phyloP scores from a whole-genome alignment of 805 yeast species.

The Sugiyamaella marilandica region DNA sequence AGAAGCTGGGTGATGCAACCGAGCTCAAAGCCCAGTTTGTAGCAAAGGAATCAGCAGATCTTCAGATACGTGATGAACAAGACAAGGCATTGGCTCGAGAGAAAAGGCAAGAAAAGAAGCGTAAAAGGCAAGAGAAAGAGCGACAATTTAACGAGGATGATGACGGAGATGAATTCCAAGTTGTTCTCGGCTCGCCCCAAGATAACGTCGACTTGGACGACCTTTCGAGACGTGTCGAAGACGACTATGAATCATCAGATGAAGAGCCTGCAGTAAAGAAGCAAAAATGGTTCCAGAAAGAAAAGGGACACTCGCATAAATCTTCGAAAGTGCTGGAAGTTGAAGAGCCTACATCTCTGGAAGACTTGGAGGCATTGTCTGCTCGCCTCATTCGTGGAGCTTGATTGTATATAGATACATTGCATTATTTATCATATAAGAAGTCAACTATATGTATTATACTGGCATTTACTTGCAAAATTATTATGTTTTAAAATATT shows the following conservation, averaged over 20 bases:
- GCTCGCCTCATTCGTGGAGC: slow-evolving; percentile 13
- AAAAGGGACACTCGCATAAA: slow-evolving; percentile 28
- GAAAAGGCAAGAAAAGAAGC: slow-evolving; percentile 81
- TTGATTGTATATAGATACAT: slow-evolving; percentile 3
- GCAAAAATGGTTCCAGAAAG: slow-evolving; percentile 38
- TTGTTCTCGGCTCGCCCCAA: slow-evolving; percentile 27
- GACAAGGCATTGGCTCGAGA: slow-evolving; percentile 76
- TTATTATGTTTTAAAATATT: not conserved
- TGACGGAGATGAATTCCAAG: slow-evolving; percentile 33
- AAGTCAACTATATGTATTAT: not conserved
- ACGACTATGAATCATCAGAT: slow-evolving; percentile 20
- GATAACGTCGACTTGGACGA: slow-evolving; percentile 13
- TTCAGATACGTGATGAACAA: slow-evolving; percentile 66
- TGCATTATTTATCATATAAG: not conserved
- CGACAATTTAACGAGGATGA: slow-evolving; percentile 38
- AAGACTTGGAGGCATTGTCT: slow-evolving; percentile 76
- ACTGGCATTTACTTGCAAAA: not conserved
- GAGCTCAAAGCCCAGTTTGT: slow-evolving; percentile 66
- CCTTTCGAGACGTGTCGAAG: slow-evolving; percentile 16
- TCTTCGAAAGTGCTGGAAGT: slow-evolving; percentile 54
- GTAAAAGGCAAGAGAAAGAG: slow-evolving; percentile 79
- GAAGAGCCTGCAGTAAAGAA: slow-evolving; percentile 33
- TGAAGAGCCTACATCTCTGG: slow-evolving; percentile 85
- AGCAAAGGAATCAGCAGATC: slow-evolving; percentile 56
- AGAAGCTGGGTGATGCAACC: slow-evolving; percentile 59